Percentiles rank a stretch among this genome's conserved stretches.
Conservation (phyloP, 1,284 basidiomycete genomes). For the Sporisorium iseilematis-ciliati region DNA sequence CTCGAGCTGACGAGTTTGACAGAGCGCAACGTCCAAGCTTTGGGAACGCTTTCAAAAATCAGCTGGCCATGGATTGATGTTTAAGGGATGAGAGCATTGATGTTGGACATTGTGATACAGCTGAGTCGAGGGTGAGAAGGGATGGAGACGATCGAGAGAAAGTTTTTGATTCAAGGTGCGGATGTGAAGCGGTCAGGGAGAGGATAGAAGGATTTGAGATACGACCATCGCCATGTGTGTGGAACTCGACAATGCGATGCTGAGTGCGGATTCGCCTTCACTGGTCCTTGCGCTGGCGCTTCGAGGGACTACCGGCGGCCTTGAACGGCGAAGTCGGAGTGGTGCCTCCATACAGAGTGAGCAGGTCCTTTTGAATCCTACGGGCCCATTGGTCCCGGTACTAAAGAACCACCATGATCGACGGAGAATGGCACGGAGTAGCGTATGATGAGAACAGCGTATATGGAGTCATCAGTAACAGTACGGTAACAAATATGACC, state of each 20-base stretch:
- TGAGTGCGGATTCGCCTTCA: not conserved
- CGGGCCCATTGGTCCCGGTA: conserved; percentile 32
- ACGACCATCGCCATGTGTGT: conserved; percentile 18
- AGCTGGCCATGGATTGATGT: not conserved
- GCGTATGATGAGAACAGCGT: no score
- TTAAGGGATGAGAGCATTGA: not conserved
- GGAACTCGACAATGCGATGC: not conserved
- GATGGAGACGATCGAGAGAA: not conserved
- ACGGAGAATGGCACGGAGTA: not conserved
- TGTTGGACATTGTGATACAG: not conserved
- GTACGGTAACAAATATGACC: no score
- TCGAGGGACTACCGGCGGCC: conserved; percentile 14
- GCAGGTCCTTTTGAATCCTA: conserved; percentile 31
- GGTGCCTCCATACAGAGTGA: conserved; percentile 13
- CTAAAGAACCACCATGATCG: not conserved
- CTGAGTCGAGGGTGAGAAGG: not conserved
- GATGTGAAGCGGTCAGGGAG: not conserved
- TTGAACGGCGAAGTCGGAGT: not conserved
- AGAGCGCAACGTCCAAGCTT: not conserved
- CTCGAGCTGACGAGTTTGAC: not conserved
- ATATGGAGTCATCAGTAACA: no score
- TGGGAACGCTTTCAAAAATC: not conserved
- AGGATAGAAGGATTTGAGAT: not conserved
- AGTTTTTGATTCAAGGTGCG: not conserved
- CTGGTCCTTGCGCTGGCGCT: conserved; percentile 27